These are phyloP conservation scores for Sporobolomyces roseus DNA, from an alignment of 768 basidiomycete species.

Conservation along the genomic window DNA sequence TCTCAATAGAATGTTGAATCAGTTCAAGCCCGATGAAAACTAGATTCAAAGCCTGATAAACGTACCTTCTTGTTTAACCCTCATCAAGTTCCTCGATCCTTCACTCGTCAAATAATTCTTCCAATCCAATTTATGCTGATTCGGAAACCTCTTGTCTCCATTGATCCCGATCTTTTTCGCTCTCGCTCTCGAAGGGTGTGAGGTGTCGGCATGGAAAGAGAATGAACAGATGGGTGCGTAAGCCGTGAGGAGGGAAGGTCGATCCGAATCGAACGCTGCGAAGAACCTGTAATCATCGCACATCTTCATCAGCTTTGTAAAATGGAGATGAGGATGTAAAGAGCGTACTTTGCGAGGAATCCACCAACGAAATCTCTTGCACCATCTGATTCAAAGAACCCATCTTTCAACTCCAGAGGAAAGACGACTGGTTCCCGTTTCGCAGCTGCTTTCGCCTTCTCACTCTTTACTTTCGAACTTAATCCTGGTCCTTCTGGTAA, in stretches of 20 bases:
- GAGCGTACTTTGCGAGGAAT: constrained; percentile 70
- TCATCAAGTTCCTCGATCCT: constrained; percentile 69
- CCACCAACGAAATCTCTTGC: constrained; percentile 64
- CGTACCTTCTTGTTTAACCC: constrained; percentile 40
- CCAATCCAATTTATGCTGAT: constrained; percentile 82
- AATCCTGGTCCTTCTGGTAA: constrained; percentile 49
- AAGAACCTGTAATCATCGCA: too few relatives aligned
- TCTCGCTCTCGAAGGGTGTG: constrained; percentile 72
- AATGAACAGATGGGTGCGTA: constrained; percentile 87
- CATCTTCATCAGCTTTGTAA: too few relatives aligned
- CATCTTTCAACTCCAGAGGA: constrained; percentile 63
- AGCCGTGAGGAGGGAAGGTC: constrained; percentile 62
- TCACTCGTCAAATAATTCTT: constrained; percentile 54
- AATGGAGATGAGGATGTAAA: not conserved
- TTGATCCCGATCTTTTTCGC: constrained; percentile 57
- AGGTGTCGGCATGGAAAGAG: constrained; percentile 79
- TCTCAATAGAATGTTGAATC: too few relatives aligned
- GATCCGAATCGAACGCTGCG: constrained; percentile 72
- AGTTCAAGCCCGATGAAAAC: too few relatives aligned
- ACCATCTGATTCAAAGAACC: constrained; percentile 57
- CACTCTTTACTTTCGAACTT: constrained; percentile 50
- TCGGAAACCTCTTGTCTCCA: constrained; percentile 57
- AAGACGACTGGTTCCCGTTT: constrained; percentile 60
- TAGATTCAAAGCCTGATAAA: too few relatives aligned
- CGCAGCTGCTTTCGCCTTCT: constrained; percentile 50